These are phyloP conservation scores for Spergularia marina DNA, from an alignment of 148 eudicot species.

Conservation along the genomic window DNA sequence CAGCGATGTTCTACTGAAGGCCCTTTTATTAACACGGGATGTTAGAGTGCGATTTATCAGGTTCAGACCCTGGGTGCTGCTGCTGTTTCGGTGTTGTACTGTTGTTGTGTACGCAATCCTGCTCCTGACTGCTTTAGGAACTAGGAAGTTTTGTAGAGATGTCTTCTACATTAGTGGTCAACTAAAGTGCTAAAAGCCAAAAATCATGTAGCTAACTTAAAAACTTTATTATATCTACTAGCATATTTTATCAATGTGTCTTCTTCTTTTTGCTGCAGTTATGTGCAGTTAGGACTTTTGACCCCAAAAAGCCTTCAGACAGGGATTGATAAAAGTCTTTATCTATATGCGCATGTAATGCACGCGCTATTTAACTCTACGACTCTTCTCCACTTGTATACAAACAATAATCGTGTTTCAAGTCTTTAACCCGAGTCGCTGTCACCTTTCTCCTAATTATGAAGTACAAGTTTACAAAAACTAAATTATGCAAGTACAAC, in stretches of 20 bases:
- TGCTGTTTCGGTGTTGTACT: too few species aligned
- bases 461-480: too few species aligned
- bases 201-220: background rate
- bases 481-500: background rate
- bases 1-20: background rate
- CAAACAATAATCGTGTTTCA: background rate
- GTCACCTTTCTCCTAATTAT: background rate
- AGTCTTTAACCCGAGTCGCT: background rate
- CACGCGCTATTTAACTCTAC: background rate
- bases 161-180: background rate
- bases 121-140: background rate
- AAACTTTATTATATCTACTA: background rate
- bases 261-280: too few species aligned
- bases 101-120: too few species aligned
- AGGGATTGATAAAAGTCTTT: too few species aligned
- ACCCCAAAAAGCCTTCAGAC: too few species aligned
- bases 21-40: background rate
- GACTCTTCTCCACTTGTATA: background rate
- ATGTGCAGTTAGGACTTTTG: too few species aligned
- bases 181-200: background rate
- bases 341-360: too few species aligned
- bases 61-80: background rate
- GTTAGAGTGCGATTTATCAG: background rate
- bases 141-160: constrained; percentile 23
- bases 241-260: too few species aligned